Evolutionary conservation across 2,329 filamentous ascomycete genomes (phyloP), one percentile per base, ranked within the genome.

Genomic region (Cladophialophora immunda): DNA sequence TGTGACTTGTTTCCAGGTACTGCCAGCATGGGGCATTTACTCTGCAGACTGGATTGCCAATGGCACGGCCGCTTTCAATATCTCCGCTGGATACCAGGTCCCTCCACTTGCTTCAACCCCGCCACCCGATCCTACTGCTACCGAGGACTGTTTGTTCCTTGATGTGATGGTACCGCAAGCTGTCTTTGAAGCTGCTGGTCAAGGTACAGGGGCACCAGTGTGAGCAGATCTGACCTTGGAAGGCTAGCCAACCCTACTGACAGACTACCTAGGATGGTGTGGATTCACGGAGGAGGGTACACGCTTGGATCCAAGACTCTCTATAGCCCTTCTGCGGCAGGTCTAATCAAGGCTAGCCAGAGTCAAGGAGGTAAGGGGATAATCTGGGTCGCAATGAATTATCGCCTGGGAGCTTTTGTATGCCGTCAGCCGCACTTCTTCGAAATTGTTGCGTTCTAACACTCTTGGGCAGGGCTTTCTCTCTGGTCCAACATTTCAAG

Each of bases 261-360:
- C 55, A 19, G 19, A n/a, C 7, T 13, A 19, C 19, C 11, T 27
- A 58, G 55, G n/a, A 59, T 81, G 69, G 76, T 79, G 2, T 47
- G 69, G 82, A 82, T 84, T n/a, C 80, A 82, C 66, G 83, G 83
- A 19, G 82, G 82, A 19, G 81, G 80, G 9, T 83, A 81, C 66
- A 77, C 75, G 1, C 68, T 62, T 4, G 82, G 68, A 80, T 15
- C 77, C 75, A 7, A 83, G 83, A 73, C 73, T 68, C 55, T 69
- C 62, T 25, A 71, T 68, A 53, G 76, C 15, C 76, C 78, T 67
- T 64, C 61, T 50, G 77, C 81, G 4, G 74, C 76, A 19, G 80
- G 81, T 11, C 68, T 83, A 11, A 76, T 83, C 47, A 69, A 76
- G 32, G 78, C 81, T 5, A 83, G 80, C 59, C 78, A 80, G 60